phyloP scores from a whole-genome alignment of 2,329 filamentous ascomycete genomes.

The Ilyonectria sp. region DNA sequence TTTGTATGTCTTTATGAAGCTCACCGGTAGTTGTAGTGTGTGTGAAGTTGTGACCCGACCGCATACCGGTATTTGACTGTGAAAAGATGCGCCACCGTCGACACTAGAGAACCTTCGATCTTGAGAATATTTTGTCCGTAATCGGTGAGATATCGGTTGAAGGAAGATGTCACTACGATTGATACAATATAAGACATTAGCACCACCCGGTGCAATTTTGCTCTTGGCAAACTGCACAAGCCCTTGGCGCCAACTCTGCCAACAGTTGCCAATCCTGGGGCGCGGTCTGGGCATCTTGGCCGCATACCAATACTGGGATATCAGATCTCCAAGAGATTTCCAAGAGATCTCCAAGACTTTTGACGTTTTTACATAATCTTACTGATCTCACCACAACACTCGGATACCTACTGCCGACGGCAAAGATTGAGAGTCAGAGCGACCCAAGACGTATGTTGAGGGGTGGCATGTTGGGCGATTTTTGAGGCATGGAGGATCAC shows the following conservation, averaged over 20 bases:
- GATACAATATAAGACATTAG: slow-evolving; percentile 29
- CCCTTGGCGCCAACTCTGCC: slow-evolving; percentile 43
- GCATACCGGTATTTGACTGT: background rate
- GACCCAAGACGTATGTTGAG: background rate
- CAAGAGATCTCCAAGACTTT: slow-evolving; percentile 47
- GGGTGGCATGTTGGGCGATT: background rate
- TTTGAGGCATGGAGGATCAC: slow-evolving; percentile 1
- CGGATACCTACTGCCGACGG: background rate
- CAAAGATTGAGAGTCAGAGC: background rate
- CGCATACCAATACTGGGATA: slow-evolving; percentile 33
- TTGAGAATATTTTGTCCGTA: background rate
- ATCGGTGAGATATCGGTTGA: background rate
- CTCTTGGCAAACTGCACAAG: slow-evolving; percentile 42
- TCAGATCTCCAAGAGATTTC: slow-evolving; percentile 29
- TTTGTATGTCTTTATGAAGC: background rate
- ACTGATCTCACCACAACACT: background rate
- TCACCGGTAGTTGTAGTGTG: background rate
- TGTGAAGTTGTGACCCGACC: background rate
- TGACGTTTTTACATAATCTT: slow-evolving; percentile 14
- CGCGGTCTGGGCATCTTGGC: slow-evolving; percentile 47
- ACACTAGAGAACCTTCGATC: background rate
- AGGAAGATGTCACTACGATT: background rate
- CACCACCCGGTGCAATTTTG: slow-evolving; percentile 45
- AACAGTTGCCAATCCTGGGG: slow-evolving; percentile 30
- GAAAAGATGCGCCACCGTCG: background rate